These are phyloP conservation scores for Globisporangium canariense DNA, from an alignment of 352 stramenopile species.

Conservation along the genomic window DNA sequence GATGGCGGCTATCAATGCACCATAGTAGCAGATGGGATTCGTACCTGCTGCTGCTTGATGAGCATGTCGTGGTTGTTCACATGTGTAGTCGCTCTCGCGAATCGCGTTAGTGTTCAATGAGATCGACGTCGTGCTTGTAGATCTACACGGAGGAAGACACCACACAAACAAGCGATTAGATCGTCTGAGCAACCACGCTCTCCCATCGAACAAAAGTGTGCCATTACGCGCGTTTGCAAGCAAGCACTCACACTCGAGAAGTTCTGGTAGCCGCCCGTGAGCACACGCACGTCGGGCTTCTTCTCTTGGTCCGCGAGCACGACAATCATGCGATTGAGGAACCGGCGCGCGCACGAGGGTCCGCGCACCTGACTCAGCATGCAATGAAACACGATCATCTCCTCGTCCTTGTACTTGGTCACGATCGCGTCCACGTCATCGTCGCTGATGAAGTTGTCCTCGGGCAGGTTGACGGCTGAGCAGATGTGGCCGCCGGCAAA, in stretches of 20 bases:
- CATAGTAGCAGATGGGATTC: not conserved
- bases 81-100: not conserved
- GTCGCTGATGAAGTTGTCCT: slow-evolving; percentile 80
- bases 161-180: not conserved
- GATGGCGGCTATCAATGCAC: no score
- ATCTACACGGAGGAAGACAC: slow-evolving; percentile 6
- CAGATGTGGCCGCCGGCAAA: slow-evolving; percentile 74
- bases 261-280: slow-evolving; percentile 65
- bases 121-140: slow-evolving; percentile 21
- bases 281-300: slow-evolving; percentile 60
- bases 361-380: slow-evolving; percentile 86
- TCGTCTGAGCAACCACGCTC: not conserved
- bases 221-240: not conserved
- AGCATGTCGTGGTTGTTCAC: not conserved
- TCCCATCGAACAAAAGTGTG: not conserved
- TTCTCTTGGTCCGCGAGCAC: slow-evolving; percentile 40
- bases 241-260: slow-evolving; percentile 47
- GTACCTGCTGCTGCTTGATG: not conserved
- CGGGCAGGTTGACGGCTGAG: slow-evolving; percentile 70
- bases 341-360: slow-evolving; percentile 74
- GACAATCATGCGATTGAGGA: slow-evolving; percentile 56
- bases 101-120: slow-evolving; percentile 18
- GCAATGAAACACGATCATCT: slow-evolving; percentile 82
- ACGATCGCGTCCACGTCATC: slow-evolving; percentile 78
- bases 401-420: slow-evolving; percentile 52